Evolutionary conservation across 2,329 filamentous ascomycete genomes (phyloP), one percentile per base, ranked within the genome.

Genomic region (Coleophoma crateriformis): DNA sequence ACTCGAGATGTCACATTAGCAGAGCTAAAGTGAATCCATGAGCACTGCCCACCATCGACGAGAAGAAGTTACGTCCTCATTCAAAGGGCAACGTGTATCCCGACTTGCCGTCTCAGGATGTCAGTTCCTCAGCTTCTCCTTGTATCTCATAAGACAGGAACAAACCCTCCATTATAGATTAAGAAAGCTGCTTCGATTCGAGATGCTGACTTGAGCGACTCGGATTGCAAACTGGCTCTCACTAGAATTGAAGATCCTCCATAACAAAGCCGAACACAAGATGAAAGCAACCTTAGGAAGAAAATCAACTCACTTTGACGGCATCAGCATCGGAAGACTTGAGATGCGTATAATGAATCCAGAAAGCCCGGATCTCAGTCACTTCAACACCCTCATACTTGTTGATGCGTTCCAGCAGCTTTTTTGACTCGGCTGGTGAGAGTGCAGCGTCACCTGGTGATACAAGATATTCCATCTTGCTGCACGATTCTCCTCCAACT

Each of bases 321-420:
- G 47, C 45, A 19, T 57, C 49, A 17, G 47, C 47, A 40, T 54
- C 46, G 34, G 48, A 45, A 11, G 17, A 10, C 32, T 57, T 58
- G 43, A 64, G 46, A 49, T 62, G 61, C 2, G 55, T 54, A 53
- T 64, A 65, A 46, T 65, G 57, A 20, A 63, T 52, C 56, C 60
- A 64, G 27, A 57, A 50, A 14, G 61, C 63, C 33, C 49, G 50
- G 33, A 65, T 52, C 32, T 51, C 54, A 14, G 50, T 58, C 4
- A 64, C 59, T 40, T 54, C 53, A 2, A 47, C 53, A 10, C 44
- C 46, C 12, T 48, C 47, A 33, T 44, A 14, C 50, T 52, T 52
- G 22, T 48, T 48, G n/a, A 52, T 50, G 35, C 50, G 40, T 47
- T 46, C 50, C 7, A 44, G 20, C 33, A 64, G 50, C 49, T 63